Evolutionary conservation across 2,329 filamentous ascomycete species (phyloP).

Genomic region (Helicocarpus griseus): DNA sequence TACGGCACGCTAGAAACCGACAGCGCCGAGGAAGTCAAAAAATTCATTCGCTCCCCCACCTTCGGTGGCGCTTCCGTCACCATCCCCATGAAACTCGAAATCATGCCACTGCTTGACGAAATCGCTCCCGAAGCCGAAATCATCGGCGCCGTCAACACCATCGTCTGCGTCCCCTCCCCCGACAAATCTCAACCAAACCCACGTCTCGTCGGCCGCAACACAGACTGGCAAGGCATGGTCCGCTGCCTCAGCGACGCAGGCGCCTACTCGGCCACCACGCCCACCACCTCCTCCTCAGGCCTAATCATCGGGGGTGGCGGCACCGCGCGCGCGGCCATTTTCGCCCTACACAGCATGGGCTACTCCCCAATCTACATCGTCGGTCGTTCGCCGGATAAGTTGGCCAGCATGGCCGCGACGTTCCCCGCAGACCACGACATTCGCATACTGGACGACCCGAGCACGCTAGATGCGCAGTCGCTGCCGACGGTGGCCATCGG

Average conservation of each 20-base stretch:
- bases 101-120: conserved; percentile 71
- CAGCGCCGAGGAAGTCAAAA: conserved; percentile 48
- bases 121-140: conserved; percentile 66
- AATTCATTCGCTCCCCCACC: conserved; percentile 56
- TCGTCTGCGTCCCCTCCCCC: conserved; percentile 50
- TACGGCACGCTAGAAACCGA: conserved; percentile 72
- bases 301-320: conserved; percentile 87
- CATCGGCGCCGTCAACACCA: conserved; percentile 92
- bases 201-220: conserved; percentile 76
- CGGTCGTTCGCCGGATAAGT: conserved; percentile 63
- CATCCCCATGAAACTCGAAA: conserved; percentile 85
- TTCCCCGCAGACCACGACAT: conserved; percentile 70
- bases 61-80: conserved; percentile 95
- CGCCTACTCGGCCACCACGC: conserved; percentile 36
- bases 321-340: conserved; percentile 84
- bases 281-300: conserved; percentile 41
- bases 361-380: conserved; percentile 81
- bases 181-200: conserved; percentile 34
- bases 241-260: conserved; percentile 64
- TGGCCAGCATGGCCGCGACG: conserved; percentile 55
- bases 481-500: conserved; percentile 67
- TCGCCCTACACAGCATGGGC: conserved; percentile 71
- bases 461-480: conserved; percentile 43
- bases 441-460: conserved; percentile 47
- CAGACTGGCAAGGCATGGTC: conserved; percentile 90